phyloP scores from a whole-genome alignment of 2,329 filamentous ascomycete species.

The Samsoniella hepiali region DNA sequence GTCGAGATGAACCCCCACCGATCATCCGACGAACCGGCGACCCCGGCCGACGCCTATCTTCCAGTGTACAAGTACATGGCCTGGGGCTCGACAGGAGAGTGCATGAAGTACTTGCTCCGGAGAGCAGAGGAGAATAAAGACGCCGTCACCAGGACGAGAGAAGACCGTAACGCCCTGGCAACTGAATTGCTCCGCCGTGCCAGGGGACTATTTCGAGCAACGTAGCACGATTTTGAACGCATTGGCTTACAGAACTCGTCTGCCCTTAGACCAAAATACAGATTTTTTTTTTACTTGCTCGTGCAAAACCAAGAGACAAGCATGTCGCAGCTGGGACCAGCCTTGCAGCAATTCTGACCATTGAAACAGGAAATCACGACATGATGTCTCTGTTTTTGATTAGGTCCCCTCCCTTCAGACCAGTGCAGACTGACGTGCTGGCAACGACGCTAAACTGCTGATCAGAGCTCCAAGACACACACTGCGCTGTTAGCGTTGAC shows the following conservation, averaged over 20 bases:
- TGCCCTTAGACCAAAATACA: neutral
- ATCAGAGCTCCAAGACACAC: neutral
- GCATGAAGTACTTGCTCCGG: constrained; percentile 76
- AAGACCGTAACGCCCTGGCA: constrained; percentile 60
- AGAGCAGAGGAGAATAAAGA: constrained; percentile 67
- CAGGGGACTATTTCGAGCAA: constrained; percentile 35
- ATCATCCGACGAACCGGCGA: constrained; percentile 3
- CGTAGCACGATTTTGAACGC: neutral
- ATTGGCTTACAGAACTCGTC: neutral
- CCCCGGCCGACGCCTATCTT: constrained; percentile 31
- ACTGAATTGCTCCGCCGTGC: constrained; percentile 56
- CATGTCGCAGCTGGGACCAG: neutral
- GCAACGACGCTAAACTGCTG: neutral
- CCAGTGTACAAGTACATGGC: constrained; percentile 72
- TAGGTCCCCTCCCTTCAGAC: neutral
- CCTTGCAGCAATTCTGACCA: neutral
- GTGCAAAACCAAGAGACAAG: neutral
- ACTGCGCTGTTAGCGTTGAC: neutral
- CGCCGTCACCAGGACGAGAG: constrained; percentile 60
- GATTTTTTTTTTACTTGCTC: neutral
- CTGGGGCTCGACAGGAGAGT: constrained; percentile 71
- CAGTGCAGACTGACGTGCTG: neutral
- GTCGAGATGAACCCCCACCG: constrained; percentile 34
- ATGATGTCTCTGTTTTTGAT: neutral
- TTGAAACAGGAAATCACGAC: neutral